phyloP scores from a whole-genome alignment of 2,329 filamentous ascomycete species.

The Alternaria sp. region DNA sequence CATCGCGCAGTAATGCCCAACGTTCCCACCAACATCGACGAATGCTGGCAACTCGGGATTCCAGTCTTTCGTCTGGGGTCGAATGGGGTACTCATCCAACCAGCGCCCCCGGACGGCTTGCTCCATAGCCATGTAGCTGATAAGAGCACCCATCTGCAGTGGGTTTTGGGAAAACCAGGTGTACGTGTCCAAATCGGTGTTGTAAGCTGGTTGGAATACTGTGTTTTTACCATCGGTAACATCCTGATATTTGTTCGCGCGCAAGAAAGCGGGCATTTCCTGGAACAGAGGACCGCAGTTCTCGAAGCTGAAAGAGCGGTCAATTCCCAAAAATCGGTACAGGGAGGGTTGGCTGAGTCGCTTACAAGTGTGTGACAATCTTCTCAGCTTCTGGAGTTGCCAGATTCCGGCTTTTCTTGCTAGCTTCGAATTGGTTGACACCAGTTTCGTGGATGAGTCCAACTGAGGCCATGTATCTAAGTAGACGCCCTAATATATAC shows the following conservation, averaged over 20 bases:
- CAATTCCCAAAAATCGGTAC: neutral
- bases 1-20: neutral
- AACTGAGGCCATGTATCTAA: neutral
- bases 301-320: neutral
- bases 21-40: neutral
- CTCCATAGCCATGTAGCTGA: neutral
- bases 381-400: neutral
- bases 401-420: neutral
- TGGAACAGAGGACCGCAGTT: neutral
- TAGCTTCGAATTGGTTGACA: neutral
- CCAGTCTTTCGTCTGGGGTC: neutral
- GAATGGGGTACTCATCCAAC: neutral
- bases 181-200: neutral
- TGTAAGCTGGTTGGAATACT: neutral
- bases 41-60: neutral
- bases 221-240: neutral
- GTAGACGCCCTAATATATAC: neutral
- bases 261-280: neutral
- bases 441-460: neutral
- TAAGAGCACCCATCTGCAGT: neutral
- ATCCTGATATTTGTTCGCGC: neutral
- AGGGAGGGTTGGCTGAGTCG: neutral
- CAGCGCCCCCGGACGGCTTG: neutral
- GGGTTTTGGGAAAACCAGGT: neutral
- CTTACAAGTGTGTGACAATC: neutral